phyloP scores from a whole-genome alignment of 2,329 filamentous ascomycete genomes.

The Aschersonia sp. region DNA sequence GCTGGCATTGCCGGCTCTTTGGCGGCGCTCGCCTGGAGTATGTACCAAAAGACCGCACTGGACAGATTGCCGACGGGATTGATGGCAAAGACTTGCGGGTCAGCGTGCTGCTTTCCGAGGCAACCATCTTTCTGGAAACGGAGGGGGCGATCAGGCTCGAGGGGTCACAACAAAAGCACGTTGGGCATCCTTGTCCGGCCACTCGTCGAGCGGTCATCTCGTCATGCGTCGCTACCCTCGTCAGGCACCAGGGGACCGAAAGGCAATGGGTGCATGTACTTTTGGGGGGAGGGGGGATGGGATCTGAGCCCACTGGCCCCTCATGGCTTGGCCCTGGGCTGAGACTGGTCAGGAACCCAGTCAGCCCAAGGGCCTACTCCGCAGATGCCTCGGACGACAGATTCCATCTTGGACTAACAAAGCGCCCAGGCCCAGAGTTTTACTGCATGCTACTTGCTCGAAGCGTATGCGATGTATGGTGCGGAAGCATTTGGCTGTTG shows the following conservation, averaged over 20 bases:
- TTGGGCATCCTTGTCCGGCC: not conserved
- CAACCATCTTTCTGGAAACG: not conserved
- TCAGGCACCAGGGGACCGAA: constrained; percentile 2
- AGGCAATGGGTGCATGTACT: not conserved
- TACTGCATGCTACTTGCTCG: no score
- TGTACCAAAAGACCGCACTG: no score
- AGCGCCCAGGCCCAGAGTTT: no score
- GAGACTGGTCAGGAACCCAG: not conserved
- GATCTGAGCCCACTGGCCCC: not conserved
- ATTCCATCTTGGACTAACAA: no score
- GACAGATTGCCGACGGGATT: no score
- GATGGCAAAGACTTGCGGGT: not conserved
- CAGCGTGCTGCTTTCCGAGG: not conserved
- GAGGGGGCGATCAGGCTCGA: not conserved
- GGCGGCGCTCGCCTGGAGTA: no score
- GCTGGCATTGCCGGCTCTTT: no score
- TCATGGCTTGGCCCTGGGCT: not conserved
- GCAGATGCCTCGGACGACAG: no score
- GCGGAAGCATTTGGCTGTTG: no score
- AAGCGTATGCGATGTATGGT: no score
- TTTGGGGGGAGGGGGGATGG: not conserved
- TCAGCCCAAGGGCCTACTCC: no score
- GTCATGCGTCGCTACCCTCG: not conserved
- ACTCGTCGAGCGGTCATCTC: not conserved
- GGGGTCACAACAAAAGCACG: not conserved